Conservation (phyloP, 2,329 filamentous ascomycete species). For the Sphaerulina vaccinii region DNA sequence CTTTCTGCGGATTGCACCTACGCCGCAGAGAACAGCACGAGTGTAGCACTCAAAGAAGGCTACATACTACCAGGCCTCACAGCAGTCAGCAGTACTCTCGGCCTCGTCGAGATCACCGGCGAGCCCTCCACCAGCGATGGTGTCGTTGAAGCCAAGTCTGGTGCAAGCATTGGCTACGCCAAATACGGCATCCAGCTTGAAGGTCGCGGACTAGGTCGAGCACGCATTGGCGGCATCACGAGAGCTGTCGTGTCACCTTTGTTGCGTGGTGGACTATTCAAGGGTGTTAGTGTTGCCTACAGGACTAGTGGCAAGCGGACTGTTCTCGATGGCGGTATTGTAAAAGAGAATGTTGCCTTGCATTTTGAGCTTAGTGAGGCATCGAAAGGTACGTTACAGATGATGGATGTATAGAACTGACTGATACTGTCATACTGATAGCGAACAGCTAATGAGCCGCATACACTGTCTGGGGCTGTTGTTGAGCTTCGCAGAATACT, state of each 20-base stretch:
- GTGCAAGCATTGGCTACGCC: not conserved
- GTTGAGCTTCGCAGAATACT: not conserved
- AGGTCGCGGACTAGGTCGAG: not conserved
- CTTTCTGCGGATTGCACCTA: not conserved
- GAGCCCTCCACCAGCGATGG: slow-evolving; percentile 7
- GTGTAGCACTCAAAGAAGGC: not conserved
- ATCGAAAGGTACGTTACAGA: not conserved
- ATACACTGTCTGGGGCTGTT: not conserved
- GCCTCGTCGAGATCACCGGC: slow-evolving; percentile 3
- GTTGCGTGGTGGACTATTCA: not conserved
- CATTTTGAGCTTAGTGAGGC: slow-evolving; percentile 9
- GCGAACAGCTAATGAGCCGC: not conserved
- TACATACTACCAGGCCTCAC: not conserved
- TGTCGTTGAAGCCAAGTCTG: not conserved
- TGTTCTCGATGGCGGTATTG: not conserved
- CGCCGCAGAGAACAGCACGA: not conserved
- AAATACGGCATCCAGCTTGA: slow-evolving; percentile 2
- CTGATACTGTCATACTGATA: not conserved
- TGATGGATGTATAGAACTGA: not conserved
- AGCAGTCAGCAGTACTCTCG: not conserved
- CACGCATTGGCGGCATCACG: slow-evolving; percentile 1
- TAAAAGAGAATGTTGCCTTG: slow-evolving; percentile 3
- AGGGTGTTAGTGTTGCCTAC: slow-evolving; percentile 2
- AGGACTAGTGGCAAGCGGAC: not conserved
- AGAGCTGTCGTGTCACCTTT: not conserved